Evolutionary conservation across 306 rosid species (phyloP).

Genomic region (Ormosia emarginata): DNA sequence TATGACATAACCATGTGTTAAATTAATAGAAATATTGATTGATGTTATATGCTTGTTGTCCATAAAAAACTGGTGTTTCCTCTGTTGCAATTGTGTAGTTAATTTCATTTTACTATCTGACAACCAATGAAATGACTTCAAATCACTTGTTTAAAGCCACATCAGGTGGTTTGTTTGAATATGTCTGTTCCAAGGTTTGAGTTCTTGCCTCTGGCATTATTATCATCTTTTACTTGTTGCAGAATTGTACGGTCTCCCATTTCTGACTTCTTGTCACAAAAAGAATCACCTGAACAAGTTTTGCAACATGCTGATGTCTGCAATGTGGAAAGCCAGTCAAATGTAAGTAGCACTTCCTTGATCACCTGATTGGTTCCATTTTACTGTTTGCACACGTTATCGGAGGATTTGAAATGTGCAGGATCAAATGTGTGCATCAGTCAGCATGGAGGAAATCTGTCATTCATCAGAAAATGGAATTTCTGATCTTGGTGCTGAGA

Average conservation of each 20-base stretch:
- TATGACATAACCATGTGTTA: neutral
- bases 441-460: conserved; percentile 42
- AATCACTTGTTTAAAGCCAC: neutral
- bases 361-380: neutral
- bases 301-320: conserved; percentile 27
- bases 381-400: neutral
- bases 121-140: neutral
- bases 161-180: neutral
- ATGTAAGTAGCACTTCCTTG: conserved; percentile 43
- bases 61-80: neutral
- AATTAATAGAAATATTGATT: neutral
- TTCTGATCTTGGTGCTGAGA: conserved; percentile 40
- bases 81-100: neutral
- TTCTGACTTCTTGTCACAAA: conserved; percentile 48
- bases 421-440: conserved; percentile 43
- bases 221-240: conserved; percentile 26
- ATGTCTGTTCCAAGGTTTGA: neutral
- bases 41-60: neutral
- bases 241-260: conserved; percentile 72
- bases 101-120: neutral
- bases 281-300: conserved; percentile 37
- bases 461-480: conserved; percentile 30
- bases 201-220: neutral
- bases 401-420: conserved; percentile 24
- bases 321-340: conserved; percentile 40